Base-by-base conservation (phyloP, 2,329 filamentous ascomycete species). In the Fusarium goolgardi region DNA sequence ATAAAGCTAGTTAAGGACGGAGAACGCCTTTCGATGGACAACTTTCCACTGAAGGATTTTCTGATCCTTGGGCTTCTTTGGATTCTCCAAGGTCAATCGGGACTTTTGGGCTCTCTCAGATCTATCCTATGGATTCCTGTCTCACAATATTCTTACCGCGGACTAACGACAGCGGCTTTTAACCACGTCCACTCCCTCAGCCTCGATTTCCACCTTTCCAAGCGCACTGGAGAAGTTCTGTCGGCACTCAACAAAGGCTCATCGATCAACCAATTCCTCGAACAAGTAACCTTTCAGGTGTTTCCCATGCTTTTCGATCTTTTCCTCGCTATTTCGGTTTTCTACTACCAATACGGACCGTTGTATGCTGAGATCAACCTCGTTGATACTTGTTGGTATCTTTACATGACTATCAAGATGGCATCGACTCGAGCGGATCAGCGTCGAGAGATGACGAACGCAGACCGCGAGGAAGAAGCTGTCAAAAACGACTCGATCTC, bases 401-500 rank as follows among this genome's bases (percentile, higher is more conserved):
- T 98, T 55, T 97, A 97, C 79, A 88, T 98, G 75, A 99, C 96
- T 9, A 93, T 99, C 72, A 92, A 94, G 69, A 94, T 99, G 91
- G 95, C 96, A 18, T 91, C 95, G 65, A 97, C 94, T 82, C 88
- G 96, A 72, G 93, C 94, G 9, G 93, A 97, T 74, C 93, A 97
- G 73, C 89, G 96, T 73, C 88, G 96, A 63, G 88, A 95, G 75
- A 97, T 97, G 91, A 95, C 95, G 51, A 98, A 97, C 76, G 93
- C 94, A 16, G 94, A 96, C 71, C 88, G 96, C 67, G 94, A 97
- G 80, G 94, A 97, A 80, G 95, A 97, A 79, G 96, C 96, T 9
- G 94, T 98, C 71, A 98, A 98, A 81, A 98, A 97, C 76, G 96
- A 99, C 78, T 98, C 96, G 1, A 96, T 99, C 83, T 94, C 96